A percentile compares a stretch with the other conserved stretches of the same genome.
Evolutionary conservation across 495 filamentous ascomycete genomes (phyloP).

Genomic region (Trichoderma erinaceum): DNA sequence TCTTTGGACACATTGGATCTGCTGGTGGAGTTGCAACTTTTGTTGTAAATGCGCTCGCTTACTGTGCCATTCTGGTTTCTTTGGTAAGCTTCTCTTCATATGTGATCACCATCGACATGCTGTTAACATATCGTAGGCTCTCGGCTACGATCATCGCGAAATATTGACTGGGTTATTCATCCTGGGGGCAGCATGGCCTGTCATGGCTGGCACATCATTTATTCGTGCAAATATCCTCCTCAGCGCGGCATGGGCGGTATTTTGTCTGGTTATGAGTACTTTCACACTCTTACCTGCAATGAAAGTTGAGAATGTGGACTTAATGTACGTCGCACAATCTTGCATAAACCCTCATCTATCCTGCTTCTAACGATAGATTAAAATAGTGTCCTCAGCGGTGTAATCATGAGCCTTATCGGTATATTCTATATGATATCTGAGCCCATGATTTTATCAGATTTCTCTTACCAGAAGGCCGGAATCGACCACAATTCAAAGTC

Average conservation of each 20-base stretch:
- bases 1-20: conserved; percentile 63
- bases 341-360: neutral
- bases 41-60: conserved; percentile 55
- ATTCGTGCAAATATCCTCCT: conserved; percentile 56
- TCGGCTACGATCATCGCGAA: conserved; percentile 86
- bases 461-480: conserved; percentile 25
- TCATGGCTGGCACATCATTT: conserved; percentile 67
- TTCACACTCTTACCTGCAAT: conserved; percentile 86
- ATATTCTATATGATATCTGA: conserved; percentile 78
- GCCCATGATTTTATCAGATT: conserved; percentile 54
- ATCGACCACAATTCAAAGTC: conserved; percentile 24
- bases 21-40: conserved; percentile 49
- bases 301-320: conserved; percentile 69
- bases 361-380: neutral
- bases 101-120: neutral
- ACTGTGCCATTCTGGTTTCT: conserved; percentile 70
- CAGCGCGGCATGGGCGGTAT: conserved; percentile 65
- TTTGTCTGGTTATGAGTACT: conserved; percentile 75
- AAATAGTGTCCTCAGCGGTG: conserved; percentile 64
- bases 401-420: conserved; percentile 73
- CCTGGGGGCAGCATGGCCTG: conserved; percentile 70
- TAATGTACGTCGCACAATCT: conserved; percentile 57
- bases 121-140: conserved; percentile 34
- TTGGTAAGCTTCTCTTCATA: conserved; percentile 53
- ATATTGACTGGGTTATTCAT: conserved; percentile 79